Conservation (phyloP, 768 basidiomycete species). For the Pholiota microspora region DNA sequence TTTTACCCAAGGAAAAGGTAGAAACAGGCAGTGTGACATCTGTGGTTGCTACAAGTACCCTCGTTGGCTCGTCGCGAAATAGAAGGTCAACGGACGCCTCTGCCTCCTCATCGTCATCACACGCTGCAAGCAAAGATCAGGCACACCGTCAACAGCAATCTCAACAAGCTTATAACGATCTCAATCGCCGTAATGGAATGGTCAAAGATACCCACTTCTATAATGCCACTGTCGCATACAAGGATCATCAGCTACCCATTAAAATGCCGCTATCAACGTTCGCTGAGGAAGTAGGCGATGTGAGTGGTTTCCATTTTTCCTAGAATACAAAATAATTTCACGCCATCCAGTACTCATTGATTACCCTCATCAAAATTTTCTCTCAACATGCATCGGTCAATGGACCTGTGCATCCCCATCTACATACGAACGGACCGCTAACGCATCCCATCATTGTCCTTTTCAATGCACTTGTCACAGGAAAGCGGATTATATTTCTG, state of each 20-base stretch:
- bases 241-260: conserved; percentile 82
- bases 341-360: conserved; percentile 93
- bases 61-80: conserved; percentile 40
- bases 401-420: conserved; percentile 84
- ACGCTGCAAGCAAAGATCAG: conserved; percentile 42
- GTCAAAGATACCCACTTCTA: conserved; percentile 94
- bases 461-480: conserved; percentile 93
- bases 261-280: conserved; percentile 89
- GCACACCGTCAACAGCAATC: conserved; percentile 31
- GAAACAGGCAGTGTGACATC: conserved; percentile 45
- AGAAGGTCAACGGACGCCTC: conserved; percentile 74
- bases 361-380: conserved; percentile 86
- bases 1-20: conserved; percentile 41
- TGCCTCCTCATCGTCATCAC: conserved; percentile 70
- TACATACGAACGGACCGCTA: conserved; percentile 86
- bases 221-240: conserved; percentile 82
- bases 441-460: conserved; percentile 95
- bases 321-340: not conserved
- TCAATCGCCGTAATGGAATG: conserved; percentile 43
- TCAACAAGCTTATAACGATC: conserved; percentile 44
- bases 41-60: conserved; percentile 35
- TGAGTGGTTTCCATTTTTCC: conserved; percentile 34
- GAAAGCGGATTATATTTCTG: conserved; percentile 94
- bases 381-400: conserved; percentile 52
- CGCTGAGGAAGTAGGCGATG: conserved; percentile 95